These are phyloP conservation scores for Citrus sinensis DNA, from an alignment of 345 rosid species.

Conservation along the genomic window DVS_A1.0 CM039161.1:19231501-19232000, in stretches of 20 bases:
- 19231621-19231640: too few species aligned
- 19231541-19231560: too few species aligned
- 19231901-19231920: not conserved
- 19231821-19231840: not conserved
- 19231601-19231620: too few species aligned
- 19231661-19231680: too few species aligned
- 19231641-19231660: too few species aligned
- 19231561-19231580: too few species aligned
- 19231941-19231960: not conserved
- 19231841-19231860: not conserved
- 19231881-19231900: not conserved
- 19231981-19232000: not conserved
- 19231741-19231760: not conserved
- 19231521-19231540: too few species aligned
- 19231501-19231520: too few species aligned
- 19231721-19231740: not conserved
- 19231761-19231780: not conserved
- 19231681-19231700: too few species aligned
- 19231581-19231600: accelerated
- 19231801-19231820: not conserved
- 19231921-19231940: not conserved
- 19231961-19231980: not conserved
- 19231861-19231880: not conserved
- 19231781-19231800: not conserved
- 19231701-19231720: not conserved